Evolutionary conservation across 1,284 basidiomycete species (phyloP), one percentile per base, ranked within the genome.

Genomic region (Athelia psychrophila): DNA sequence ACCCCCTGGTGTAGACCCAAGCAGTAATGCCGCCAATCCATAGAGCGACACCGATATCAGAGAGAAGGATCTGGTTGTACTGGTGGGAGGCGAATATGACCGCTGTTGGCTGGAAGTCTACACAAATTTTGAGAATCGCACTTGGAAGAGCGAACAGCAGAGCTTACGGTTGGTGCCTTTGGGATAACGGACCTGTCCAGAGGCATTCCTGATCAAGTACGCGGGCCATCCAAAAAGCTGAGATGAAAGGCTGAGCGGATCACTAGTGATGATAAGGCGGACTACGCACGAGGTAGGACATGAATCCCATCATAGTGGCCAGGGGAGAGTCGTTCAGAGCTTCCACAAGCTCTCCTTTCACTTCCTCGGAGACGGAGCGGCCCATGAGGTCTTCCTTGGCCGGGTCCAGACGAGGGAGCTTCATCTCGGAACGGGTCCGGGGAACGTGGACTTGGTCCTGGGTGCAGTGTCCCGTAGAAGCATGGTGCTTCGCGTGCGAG

Each of bases 361-460:
- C 81, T 57, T 86, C 81, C 50, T 85, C 77, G 16, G 85, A 74
- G 18, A 95, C 82, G 59, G 82, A 84, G 32, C 78, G 74, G 44
- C 93, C 93, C 42, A 77, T 70, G 27, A 83, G 64, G 62, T 91
- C 83, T 68, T 91, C 89, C 56, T 81, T 79, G 27, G 76, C 69
- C n/a, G 83, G 78, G 60, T 91, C 74, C 52, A 91, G 74, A 24
- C 80, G 62, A 35, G 84, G 83, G 30, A 93, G 70, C 23, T 83
- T 80, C 20, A 81, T 67, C 54, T 94, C 78, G 13, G 86, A 84
- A 38, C 95, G 89, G 25, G 96, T 97, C 57, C 83, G 78, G 51
- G 97, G 97, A 4, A 99, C 94, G 63, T 93, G 98, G 57, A 98
- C 97, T 69, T 99, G 95, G 64, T 99, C 96, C 60, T 96, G 88